Conservation (phyloP, 1,284 basidiomycete species). For the Cystobasidium slooffiae region DNA sequence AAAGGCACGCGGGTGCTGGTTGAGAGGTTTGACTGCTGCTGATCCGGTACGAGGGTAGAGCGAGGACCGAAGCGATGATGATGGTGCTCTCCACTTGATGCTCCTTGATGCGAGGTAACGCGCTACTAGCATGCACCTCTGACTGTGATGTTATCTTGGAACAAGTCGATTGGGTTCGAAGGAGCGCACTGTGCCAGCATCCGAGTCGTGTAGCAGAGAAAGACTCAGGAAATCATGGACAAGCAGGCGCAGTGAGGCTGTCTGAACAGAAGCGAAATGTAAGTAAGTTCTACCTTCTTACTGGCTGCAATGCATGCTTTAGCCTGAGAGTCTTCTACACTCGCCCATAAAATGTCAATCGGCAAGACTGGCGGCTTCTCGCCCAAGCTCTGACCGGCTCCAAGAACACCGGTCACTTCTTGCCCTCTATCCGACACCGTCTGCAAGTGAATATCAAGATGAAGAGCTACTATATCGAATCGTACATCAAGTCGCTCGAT, state of each 20-base stretch:
- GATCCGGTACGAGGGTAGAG: not conserved
- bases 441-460: conserved; percentile 59
- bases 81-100: conserved; percentile 15
- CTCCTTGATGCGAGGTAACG: conserved; percentile 9
- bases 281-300: not conserved
- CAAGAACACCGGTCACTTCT: conserved; percentile 8
- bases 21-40: not conserved
- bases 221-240: not conserved
- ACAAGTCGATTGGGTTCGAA: conserved; percentile 8
- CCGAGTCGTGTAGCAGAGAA: not conserved
- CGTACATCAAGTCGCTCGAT: conserved; percentile 59
- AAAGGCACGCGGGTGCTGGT: not conserved
- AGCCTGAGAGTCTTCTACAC: not conserved
- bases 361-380: too few relatives aligned
- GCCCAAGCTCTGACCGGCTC: not conserved
- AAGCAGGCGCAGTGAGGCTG: not conserved
- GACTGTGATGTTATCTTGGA: not conserved
- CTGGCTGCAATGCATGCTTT: not conserved
- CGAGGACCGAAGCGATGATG: not conserved
- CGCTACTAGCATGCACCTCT: conserved; percentile 21
- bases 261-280: not conserved
- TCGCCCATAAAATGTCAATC: not conserved
- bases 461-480: conserved; percentile 76
- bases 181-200: not conserved
- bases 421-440: not conserved